Base-by-base conservation (phyloP, 345 rosid species). In the Trapa incisa region DNA sequence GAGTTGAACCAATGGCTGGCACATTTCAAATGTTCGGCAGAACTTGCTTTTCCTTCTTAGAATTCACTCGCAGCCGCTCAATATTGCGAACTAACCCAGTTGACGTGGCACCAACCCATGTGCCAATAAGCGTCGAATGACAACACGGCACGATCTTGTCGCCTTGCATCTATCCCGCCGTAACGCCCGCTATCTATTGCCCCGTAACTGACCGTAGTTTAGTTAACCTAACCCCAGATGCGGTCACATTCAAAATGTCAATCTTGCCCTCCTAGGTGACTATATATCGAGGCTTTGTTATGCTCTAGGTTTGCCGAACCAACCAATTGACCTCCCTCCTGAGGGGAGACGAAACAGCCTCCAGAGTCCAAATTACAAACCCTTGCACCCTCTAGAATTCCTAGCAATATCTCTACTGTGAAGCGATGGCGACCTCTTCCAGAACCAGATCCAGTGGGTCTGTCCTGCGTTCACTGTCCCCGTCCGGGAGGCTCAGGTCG, bases 241-340 rank as follows among this genome's bases (percentile, higher is more conserved):
- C 3, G 42, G 65, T 50, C 17, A n/a, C n/a, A 9, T 7, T 2
- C 2, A 11, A 54, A 76, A 64, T 76, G 75, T 66, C 82, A 7
- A 56, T 10, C 57, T n/a, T 48, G 33, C 87, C 81, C 58, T 47
- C 0, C 1, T 42, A 5, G 37, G 0, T 70, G 9, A 16, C 86
- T 86, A 84, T 86, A 84, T 80, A 86, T 79, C 22, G 37, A 17
- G 53, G 80, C 69, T 57, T 80, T n/a, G 85, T 81, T 73, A 88
- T 77, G 52, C 82, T 79, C 75, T 66, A 84, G 88, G 97, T 91
- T 91, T 91, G 96, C 89, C 81, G 67, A 91, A 88, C 83, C 78
- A 75, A 65, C 76, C 3, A 63, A 71, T 83, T 85, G 47, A 54
- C 41, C 81, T 76, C 82, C 74, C 74, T 79, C 16, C 54, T 3